Evolutionary conservation across 2,329 filamentous ascomycete species (phyloP).

Genomic region (Botryotinia narcissicola): DNA sequence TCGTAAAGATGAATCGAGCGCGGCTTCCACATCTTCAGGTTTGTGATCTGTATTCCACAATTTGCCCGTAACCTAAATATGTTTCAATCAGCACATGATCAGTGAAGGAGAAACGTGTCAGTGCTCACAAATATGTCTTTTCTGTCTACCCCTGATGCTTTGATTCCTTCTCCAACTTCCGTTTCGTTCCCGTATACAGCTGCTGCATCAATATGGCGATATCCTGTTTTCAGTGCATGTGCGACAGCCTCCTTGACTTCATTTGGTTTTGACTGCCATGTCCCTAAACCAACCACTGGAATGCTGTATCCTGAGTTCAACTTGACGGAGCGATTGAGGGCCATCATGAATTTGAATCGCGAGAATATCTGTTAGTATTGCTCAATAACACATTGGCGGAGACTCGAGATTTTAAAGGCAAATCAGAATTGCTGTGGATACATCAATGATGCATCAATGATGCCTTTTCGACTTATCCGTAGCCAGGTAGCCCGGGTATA

Average conservation of each 20-base stretch:
- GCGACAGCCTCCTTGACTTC: slow-evolving; percentile 42
- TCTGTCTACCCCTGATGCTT: slow-evolving; percentile 62
- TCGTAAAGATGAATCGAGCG: slow-evolving; percentile 70
- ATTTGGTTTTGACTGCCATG: slow-evolving; percentile 48
- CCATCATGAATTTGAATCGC: slow-evolving; percentile 9
- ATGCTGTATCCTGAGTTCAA: slow-evolving; percentile 39
- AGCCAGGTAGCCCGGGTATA: slow-evolving; percentile 9
- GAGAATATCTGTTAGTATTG: not conserved
- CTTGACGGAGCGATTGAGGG: slow-evolving; percentile 31
- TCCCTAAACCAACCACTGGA: slow-evolving; percentile 45
- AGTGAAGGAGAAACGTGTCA: not conserved
- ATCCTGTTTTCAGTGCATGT: slow-evolving; percentile 46
- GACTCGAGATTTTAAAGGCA: not conserved
- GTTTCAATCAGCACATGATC: not conserved
- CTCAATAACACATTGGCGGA: not conserved
- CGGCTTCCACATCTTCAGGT: slow-evolving; percentile 63
- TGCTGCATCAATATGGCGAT: slow-evolving; percentile 55
- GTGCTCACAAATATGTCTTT: slow-evolving; percentile 53
- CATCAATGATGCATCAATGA: not conserved
- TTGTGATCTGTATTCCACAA: slow-evolving; percentile 73
- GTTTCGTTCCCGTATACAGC: slow-evolving; percentile 80
- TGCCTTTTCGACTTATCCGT: slow-evolving; percentile 13
- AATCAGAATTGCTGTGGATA: not conserved
- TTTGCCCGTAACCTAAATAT: slow-evolving; percentile 61
- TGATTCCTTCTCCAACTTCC: slow-evolving; percentile 76